Evolutionary conservation across 768 basidiomycete genomes (phyloP).

Genomic region (Suillus alpinus): DNA sequence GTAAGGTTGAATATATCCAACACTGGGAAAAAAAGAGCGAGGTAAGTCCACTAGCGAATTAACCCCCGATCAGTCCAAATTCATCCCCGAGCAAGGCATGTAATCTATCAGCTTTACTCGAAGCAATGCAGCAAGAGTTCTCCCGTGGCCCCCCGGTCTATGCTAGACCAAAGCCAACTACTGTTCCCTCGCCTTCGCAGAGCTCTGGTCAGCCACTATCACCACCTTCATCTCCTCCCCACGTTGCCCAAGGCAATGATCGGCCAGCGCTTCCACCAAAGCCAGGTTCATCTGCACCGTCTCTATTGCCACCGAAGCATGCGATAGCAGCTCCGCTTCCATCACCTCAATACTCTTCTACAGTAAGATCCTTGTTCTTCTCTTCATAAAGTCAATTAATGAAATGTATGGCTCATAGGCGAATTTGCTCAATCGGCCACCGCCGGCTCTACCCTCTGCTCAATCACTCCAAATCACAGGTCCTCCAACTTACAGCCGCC

Average conservation of each 20-base stretch:
- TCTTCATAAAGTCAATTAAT: not conserved
- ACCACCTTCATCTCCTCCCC: slow-evolving; percentile 18
- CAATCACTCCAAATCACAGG: slow-evolving; percentile 11
- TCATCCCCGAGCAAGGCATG: slow-evolving; percentile 55
- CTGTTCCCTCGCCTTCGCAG: slow-evolving; percentile 19
- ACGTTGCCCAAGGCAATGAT: slow-evolving; percentile 16
- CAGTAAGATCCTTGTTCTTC: not conserved
- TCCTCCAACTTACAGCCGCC: not conserved
- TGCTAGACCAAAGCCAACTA: slow-evolving; percentile 60
- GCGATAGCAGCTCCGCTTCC: slow-evolving; percentile 8
- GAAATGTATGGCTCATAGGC: slow-evolving; percentile 15
- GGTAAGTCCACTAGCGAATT: slow-evolving; percentile 43
- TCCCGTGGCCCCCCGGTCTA: slow-evolving; percentile 87
- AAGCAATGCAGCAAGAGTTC: slow-evolving; percentile 79
- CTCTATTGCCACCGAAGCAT: slow-evolving; percentile 17
- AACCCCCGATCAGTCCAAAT: slow-evolving; percentile 5
- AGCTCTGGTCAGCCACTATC: slow-evolving; percentile 17
- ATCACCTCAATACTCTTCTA: slow-evolving; percentile 11
- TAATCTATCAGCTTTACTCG: slow-evolving; percentile 66
- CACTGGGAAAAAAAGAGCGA: slow-evolving; percentile 84
- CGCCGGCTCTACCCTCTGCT: slow-evolving; percentile 29
- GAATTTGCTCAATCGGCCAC: slow-evolving; percentile 32
- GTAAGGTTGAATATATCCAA: slow-evolving; percentile 62
- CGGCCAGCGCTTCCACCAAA: slow-evolving; percentile 41
- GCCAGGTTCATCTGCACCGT: slow-evolving; percentile 22